phyloP scores from a whole-genome alignment of 345 rosid genomes.

The Salix suchowensis region DNA sequence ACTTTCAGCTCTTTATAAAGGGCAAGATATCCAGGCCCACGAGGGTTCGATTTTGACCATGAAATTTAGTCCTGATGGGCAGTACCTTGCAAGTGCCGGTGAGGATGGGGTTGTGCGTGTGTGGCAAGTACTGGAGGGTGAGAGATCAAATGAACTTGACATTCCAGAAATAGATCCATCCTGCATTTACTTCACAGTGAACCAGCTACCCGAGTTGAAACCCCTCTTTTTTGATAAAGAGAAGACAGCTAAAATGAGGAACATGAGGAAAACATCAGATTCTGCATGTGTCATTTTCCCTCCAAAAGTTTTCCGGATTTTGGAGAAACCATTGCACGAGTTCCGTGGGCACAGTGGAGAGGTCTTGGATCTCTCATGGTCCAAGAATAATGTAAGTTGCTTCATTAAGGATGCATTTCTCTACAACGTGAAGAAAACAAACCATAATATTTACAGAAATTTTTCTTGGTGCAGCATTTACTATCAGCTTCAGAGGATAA shows the following conservation, averaged over 20 bases:
- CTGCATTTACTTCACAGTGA: conserved; percentile 46
- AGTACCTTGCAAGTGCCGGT: conserved; percentile 67
- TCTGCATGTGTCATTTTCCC: conserved; percentile 63
- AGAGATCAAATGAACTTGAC: conserved; percentile 38
- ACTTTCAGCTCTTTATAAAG: conserved; percentile 57
- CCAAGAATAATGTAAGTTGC: conserved; percentile 57
- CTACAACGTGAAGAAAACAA: not conserved
- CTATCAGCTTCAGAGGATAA: conserved; percentile 28
- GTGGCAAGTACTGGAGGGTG: conserved; percentile 62
- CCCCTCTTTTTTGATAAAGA: conserved; percentile 40
- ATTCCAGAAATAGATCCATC: conserved; percentile 46
- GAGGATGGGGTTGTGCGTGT: conserved; percentile 66
- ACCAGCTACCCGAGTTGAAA: conserved; percentile 41
- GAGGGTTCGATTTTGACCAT: conserved; percentile 62
- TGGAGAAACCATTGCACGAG: conserved; percentile 66
- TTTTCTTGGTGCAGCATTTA: conserved; percentile 19
- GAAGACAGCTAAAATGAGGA: conserved; percentile 34
- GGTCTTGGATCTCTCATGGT: conserved; percentile 80
- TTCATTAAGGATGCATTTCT: not conserved
- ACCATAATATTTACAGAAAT: not conserved
- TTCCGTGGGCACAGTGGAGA: conserved; percentile 61
- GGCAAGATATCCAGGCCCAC: conserved; percentile 70
- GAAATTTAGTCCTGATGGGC: conserved; percentile 76
- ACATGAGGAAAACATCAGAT: conserved; percentile 40
- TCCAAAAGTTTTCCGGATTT: conserved; percentile 47